Conservation (phyloP, 2,329 filamentous ascomycete genomes). For the Amylocarpus encephaloides region DNA sequence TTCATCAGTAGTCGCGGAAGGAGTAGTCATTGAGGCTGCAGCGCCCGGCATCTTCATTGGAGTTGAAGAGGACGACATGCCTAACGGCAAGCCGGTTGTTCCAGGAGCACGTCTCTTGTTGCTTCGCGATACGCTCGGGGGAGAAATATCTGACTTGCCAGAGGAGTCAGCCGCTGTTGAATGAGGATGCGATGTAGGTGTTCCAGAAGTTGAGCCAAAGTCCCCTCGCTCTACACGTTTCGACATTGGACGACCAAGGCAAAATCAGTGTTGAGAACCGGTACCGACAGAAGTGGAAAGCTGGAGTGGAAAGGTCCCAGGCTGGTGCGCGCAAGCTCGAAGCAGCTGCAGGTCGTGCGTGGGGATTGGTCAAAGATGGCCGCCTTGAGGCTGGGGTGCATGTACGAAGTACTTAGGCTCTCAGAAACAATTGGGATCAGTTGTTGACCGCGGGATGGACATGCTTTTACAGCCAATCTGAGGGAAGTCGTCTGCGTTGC, state of each 20-base stretch:
- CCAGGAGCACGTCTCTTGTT: conserved; percentile 26
- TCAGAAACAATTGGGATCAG: conserved; percentile 23
- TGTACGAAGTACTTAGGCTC: conserved; percentile 28
- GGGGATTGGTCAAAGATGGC: conserved; percentile 24
- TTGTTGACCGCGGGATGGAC: conserved; percentile 23
- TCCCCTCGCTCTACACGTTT: conserved; percentile 26
- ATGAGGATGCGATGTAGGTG: conserved; percentile 19
- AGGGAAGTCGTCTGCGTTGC: conserved; percentile 14
- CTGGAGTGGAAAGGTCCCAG: conserved; percentile 3
- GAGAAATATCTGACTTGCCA: conserved; percentile 18
- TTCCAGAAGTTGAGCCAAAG: conserved; percentile 18
- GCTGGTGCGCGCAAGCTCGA: conserved; percentile 18
- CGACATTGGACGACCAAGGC: conserved; percentile 25
- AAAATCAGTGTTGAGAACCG: conserved; percentile 9
- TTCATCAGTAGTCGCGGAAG: conserved; percentile 15
- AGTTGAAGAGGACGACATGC: conserved; percentile 23
- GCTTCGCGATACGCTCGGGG: conserved; percentile 21
- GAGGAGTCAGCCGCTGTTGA: conserved; percentile 19
- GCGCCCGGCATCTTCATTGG: background rate
- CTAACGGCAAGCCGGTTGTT: conserved; percentile 9
- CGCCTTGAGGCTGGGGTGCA: conserved; percentile 25
- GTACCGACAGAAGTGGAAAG: conserved; percentile 10
- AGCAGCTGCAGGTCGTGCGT: conserved; percentile 16
- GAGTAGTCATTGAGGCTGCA: background rate
- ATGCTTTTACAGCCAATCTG: conserved; percentile 26